Percentiles rank a stretch among this genome's conserved stretches.
Evolutionary conservation across 129 eudicot species (phyloP).

Genomic region (Saposhnikovia divaricata): DNA sequence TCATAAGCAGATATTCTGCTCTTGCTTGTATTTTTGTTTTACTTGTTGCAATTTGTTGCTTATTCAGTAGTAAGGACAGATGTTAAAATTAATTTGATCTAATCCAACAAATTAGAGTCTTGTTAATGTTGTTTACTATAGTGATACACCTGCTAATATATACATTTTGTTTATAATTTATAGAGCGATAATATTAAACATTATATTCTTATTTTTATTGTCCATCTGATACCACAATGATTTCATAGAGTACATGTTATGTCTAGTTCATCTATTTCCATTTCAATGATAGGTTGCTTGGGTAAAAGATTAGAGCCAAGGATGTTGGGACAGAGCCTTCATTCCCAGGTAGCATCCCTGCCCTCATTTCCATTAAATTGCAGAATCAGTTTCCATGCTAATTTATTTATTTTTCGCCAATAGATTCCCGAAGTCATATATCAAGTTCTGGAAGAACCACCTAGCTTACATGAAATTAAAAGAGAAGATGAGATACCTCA

Average conservation of each 20-base stretch:
- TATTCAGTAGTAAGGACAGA: too few relatives aligned
- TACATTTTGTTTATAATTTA: too few relatives aligned
- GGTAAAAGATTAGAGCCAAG: conserved; percentile 60
- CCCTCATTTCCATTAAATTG: neutral
- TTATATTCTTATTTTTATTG: neutral
- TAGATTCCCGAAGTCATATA: conserved; percentile 87
- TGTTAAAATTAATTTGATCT: too few relatives aligned
- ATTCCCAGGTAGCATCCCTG: conserved; percentile 45
- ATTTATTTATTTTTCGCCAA: neutral
- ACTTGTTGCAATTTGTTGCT: too few relatives aligned
- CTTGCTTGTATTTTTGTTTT: too few relatives aligned
- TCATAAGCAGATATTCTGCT: neutral
- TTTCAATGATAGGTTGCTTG: conserved; percentile 56
- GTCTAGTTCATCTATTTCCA: neutral
- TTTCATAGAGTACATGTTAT: neutral
- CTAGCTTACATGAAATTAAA: conserved; percentile 26
- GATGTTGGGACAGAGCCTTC: conserved; percentile 40
- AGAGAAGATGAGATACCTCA: conserved; percentile 56
- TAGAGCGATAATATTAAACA: too few relatives aligned
- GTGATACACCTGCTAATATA: too few relatives aligned
- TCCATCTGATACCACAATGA: neutral
- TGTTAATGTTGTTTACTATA: too few relatives aligned
- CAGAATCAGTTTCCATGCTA: neutral
- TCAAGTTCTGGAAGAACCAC: conserved; percentile 61
- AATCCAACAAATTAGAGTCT: neutral